A percentile compares a stretch with the other conserved stretches of the same genome.
Evolutionary conservation across 1,139 yeast species (phyloP).

Genomic region (Pichia norvegensis): DNA sequence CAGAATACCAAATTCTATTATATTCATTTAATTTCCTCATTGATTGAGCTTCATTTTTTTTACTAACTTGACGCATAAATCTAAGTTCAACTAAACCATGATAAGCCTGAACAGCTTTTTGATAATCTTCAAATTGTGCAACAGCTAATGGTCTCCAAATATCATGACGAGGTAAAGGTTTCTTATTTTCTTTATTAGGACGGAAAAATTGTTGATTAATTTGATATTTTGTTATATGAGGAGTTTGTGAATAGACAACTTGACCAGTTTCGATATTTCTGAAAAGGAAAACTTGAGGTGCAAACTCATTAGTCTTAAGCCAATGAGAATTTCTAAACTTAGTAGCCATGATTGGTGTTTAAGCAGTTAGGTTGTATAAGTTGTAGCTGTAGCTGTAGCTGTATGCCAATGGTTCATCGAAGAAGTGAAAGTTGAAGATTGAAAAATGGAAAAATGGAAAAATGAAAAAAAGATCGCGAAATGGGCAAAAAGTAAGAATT

Average conservation of each 20-base stretch:
- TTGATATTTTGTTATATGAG: slow-evolving; percentile 57
- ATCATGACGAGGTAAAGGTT: slow-evolving; percentile 74
- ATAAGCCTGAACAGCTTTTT: slow-evolving; percentile 65
- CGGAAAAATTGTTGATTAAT: slow-evolving; percentile 62
- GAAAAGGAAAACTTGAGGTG: slow-evolving; percentile 78
- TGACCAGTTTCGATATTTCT: slow-evolving; percentile 86
- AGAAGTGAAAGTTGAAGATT: no score
- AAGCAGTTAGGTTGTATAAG: no score
- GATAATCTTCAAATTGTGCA: slow-evolving; percentile 58
- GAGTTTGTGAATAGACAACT: slow-evolving; percentile 81
- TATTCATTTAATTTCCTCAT: slow-evolving; percentile 68
- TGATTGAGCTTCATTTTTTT: slow-evolving; percentile 52
- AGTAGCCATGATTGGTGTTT: slow-evolving; percentile 26
- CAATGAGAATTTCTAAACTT: slow-evolving; percentile 33
- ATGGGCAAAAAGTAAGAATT: no score
- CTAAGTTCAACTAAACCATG: slow-evolving; percentile 69
- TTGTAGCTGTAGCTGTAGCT: no score
- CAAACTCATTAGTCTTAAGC: slow-evolving; percentile 49
- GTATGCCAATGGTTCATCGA: no score
- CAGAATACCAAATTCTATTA: slow-evolving; percentile 79
- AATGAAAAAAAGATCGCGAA: neutral
- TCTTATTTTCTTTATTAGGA: slow-evolving; percentile 85
- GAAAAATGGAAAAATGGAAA: no score
- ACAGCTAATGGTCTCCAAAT: slow-evolving; percentile 91
- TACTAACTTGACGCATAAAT: slow-evolving; percentile 56